Evolutionary conservation across 2,329 filamentous ascomycete genomes (phyloP), one percentile per base, ranked within the genome.

Genomic region (Saccharata proteae): DNA sequence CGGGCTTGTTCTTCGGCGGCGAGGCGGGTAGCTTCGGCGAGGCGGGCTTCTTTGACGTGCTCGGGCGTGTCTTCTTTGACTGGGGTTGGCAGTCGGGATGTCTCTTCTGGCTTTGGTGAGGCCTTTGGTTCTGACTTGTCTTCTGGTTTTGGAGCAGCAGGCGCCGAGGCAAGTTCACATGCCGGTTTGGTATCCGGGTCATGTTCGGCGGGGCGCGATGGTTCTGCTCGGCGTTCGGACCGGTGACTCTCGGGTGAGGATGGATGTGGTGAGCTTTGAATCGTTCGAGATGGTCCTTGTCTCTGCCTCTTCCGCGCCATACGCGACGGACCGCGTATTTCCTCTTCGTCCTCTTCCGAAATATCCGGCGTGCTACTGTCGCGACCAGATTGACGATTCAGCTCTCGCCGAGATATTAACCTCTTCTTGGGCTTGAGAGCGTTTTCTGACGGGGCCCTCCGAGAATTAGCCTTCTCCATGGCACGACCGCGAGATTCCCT

Each of bases 281-380:
- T 31, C n/a, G 28, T 30, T 21, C 33, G 29, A 4, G 29, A 29
- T 5, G 30, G n/a, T n/a, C n/a, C 16, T 11, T 36, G 34, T 5
- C 12, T 21, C n/a, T 17, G 32, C 23, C 30, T 36, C 22, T 30
- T 36, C 16, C 30, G 16, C 18, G 30, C 29, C 12, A 18, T 36
- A 10, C 34, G 25, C 12, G 17, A 23, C 7, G 33, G 33, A 7
- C 33, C 33, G 12, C 52, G 49, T n/a, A 53, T 49, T 29, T 55
- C 51, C 22, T 56, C 52, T 31, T 46, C 53, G 27, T 54, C 50
- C 2, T 54, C 51, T 12, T 51, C 46, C 4, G 51, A 52, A 4
- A 45, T 43, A 11, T 54, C 53, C 4, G 29, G 28, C 5, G 33
- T 30, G 12, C 28, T 13, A 13, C 33, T 35, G 6, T 35, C 33